Evolutionary conservation across 345 rosid species (phyloP), one percentile per base, ranked within the genome.

Genomic region (Ceriops tagal): DNA sequence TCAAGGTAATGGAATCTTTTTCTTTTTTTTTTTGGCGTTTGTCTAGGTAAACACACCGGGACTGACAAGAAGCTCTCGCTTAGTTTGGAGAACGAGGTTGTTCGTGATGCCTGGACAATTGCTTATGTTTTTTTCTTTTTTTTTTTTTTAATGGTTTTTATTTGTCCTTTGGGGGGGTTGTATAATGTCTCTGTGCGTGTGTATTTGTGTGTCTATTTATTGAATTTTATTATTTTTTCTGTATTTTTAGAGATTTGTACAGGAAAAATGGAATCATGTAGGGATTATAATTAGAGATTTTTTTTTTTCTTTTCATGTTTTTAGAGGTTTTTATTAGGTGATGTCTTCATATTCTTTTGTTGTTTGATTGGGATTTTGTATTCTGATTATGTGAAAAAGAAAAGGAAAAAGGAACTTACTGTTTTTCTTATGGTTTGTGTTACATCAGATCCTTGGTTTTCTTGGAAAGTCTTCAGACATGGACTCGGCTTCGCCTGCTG

Each of bases 41-140:
- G 68, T 71, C 21, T 60, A 91, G 98, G 98, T 77, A 93, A 93
- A 81, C 98, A 89, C 78, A 86, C 96, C 2, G 89, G 97, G 73
- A 83, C 86, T 20, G 98, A 93, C 76, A 93, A 89, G 76, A 91
- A 82, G 72, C 73, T 91, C 24, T 89, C 97, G 70, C 86, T 91
- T 63, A 93, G 96, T 83, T 86, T 93, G 87, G 98, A 93, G 80
- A 83, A 85, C 59, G 98, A 93, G 96, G 98, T 91, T 74, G 69
- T 53, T 68, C 35, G 34, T 59, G 30, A 43, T 18, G 49, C 28
- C 5, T 15, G 9, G 28, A 34, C 65, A 20, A 5, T 24, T 4
- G 26, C 16, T 24, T 56, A 24, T 8, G 18, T 10, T 8, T 24
- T 53, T 53, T 20, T 8, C 26, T 34, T 34, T 34, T 7, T 1